Base-by-base conservation (phyloP, 2,329 filamentous ascomycete species). In the Ustilaginoidea virens region DNA sequence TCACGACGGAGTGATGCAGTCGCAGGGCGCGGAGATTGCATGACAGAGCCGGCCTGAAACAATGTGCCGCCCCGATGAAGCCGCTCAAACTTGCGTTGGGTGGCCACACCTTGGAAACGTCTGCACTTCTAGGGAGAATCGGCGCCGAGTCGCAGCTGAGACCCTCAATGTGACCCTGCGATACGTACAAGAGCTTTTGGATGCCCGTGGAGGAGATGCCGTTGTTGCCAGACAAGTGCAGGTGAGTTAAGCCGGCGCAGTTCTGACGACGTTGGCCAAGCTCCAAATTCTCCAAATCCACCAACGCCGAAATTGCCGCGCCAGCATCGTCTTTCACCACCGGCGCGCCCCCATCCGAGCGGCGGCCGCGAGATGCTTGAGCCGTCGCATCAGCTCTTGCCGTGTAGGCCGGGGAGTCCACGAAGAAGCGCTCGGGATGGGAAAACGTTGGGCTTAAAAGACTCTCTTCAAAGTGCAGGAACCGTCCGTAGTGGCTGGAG, bases 1-100 rank as follows among this genome's bases (percentile, higher is more conserved):
- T 76, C 5, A 75, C 58, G 2, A 74, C 37, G 0, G 69, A 74
- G 42, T 76, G 71, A 29, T 76, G 71, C 5, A 72, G 50, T 9
- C 63, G 59, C 2, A 75, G 46, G 2, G 51, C 51, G 18, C 62
- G 59, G 4, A 75, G 49, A 36, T 67, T 67, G 1, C 63, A 60
- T 1, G 64, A 66, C 28, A 65, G 48, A 0, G 64, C 58, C 1
- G 68, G 66, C 0, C 68, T 57, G 31, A 70, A 60, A 7, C 64
- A 37, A 38, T 69, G 54, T 1, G 58, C 48, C 4, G 51, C 48
- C 6, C 61, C 60, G 7, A 64, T 38, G 6, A 64, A 45, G 11
- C 66, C 67, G 17, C 44, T 39, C 3, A 69, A 33, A 12, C 33
- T 49, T 3, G 53, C 33, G 3, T 38, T 37, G 12, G 36, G 43